Evolutionary conservation across 768 basidiomycete genomes (phyloP).

Genomic region (Termitomyces sp.): DNA sequence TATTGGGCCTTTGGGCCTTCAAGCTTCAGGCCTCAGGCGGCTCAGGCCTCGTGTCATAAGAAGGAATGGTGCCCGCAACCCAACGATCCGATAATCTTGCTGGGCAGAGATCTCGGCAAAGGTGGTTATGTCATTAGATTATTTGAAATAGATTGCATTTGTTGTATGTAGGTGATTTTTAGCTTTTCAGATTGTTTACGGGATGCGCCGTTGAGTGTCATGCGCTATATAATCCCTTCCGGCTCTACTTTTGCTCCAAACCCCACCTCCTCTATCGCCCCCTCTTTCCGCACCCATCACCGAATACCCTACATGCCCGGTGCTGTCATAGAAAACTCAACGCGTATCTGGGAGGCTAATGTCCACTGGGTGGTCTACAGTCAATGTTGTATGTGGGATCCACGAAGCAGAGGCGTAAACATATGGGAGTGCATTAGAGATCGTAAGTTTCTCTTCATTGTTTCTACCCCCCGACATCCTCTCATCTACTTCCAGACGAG

Average conservation of each 20-base stretch:
- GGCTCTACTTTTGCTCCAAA: neutral
- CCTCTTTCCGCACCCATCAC: constrained; percentile 2
- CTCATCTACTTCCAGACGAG: constrained; percentile 40
- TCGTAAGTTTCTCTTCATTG: constrained; percentile 44
- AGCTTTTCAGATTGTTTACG: constrained; percentile 6
- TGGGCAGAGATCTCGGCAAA: constrained; percentile 9
- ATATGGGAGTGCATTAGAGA: constrained; percentile 73
- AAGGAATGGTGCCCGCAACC: neutral
- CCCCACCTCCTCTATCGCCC: neutral
- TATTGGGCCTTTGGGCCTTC: no score
- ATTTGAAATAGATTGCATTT: constrained; percentile 12
- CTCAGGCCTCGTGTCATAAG: constrained; percentile 4
- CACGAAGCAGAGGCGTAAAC: constrained; percentile 61
- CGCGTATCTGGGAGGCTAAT: constrained; percentile 68
- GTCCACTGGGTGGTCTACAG: constrained; percentile 60
- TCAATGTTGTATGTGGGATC: constrained; percentile 73
- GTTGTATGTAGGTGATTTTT: constrained; percentile 14
- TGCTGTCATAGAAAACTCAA: constrained; percentile 59
- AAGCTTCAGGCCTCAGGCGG: no score
- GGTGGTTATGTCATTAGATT: constrained; percentile 13
- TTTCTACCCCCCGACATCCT: neutral
- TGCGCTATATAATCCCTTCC: constrained; percentile 16
- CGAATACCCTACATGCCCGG: constrained; percentile 29
- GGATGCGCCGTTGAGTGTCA: constrained; percentile 18
- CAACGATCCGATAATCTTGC: constrained; percentile 14